phyloP scores from a whole-genome alignment of 805 yeast genomes.

The Candida saitoana region DNA sequence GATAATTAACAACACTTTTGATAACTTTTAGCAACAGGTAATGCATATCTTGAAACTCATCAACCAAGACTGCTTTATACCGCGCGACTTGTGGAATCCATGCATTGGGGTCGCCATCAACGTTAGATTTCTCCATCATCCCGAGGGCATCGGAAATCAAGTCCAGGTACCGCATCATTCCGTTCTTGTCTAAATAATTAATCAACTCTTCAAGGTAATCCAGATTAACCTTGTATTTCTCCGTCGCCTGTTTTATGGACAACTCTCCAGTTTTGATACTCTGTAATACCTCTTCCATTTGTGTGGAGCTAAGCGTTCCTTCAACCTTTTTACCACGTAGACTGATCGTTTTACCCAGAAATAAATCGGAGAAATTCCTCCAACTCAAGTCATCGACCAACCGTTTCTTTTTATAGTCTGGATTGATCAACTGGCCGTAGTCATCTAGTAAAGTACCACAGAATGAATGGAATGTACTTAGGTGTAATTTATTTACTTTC shows the following conservation, averaged over 20 bases:
- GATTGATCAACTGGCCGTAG: constrained; percentile 18
- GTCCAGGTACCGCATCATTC: constrained; percentile 34
- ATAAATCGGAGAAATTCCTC: constrained; percentile 31
- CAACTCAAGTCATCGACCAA: constrained; percentile 56
- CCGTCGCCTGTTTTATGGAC: constrained; percentile 20
- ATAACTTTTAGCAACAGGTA: constrained; percentile 46
- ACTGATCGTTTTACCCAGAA: constrained; percentile 32
- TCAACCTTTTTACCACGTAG: constrained; percentile 18
- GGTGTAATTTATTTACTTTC: constrained; percentile 29
- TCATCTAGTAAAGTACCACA: constrained; percentile 48
- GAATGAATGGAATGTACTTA: constrained; percentile 63
- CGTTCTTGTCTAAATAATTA: constrained; percentile 27
- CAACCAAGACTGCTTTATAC: constrained; percentile 48
- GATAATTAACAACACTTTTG: constrained; percentile 31
- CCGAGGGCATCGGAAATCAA: constrained; percentile 28
- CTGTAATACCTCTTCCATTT: constrained; percentile 22
- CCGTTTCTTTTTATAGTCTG: constrained; percentile 13
- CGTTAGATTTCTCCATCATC: constrained; percentile 25
- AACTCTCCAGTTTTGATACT: constrained; percentile 19
- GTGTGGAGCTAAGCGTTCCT: constrained; percentile 19
- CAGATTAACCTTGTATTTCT: constrained; percentile 19
- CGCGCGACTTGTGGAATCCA: constrained; percentile 20
- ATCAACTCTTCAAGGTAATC: constrained; percentile 25
- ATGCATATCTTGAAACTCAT: constrained; percentile 73
- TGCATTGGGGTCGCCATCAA: constrained; percentile 3